Percentiles rank a stretch among this genome's conserved stretches.
phyloP scores from a whole-genome alignment of 768 basidiomycete species.

The Naganishia antarctica region DNA sequence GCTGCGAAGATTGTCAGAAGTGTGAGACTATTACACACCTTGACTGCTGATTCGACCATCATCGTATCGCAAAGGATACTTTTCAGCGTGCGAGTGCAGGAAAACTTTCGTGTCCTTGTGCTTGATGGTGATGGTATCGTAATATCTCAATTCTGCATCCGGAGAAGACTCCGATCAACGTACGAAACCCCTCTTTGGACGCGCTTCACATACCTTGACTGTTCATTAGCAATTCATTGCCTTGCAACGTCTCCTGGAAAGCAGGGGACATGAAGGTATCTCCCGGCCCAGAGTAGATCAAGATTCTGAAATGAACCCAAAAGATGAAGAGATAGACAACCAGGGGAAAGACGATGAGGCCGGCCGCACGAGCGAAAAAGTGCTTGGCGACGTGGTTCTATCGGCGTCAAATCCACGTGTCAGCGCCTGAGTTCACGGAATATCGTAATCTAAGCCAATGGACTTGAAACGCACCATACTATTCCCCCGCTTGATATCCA shows the following conservation, averaged over 20 bases:
- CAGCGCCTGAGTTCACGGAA: too few species aligned
- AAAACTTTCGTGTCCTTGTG: conserved; percentile 92
- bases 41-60: conserved; percentile 93
- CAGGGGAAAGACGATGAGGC: conserved; percentile 82
- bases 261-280: conserved; percentile 96
- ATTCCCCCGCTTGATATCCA: conserved; percentile 75
- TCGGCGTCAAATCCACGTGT: too few species aligned
- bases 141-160: conserved; percentile 82
- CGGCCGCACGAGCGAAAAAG: conserved; percentile 75
- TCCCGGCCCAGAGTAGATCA: conserved; percentile 82
- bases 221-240: conserved; percentile 85
- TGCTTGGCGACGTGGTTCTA: conserved; percentile 89
- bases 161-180: neutral
- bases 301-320: conserved; percentile 85
- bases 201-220: conserved; percentile 67
- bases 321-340: conserved; percentile 90
- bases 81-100: conserved; percentile 86
- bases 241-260: conserved; percentile 90
- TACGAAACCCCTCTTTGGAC: too few species aligned
- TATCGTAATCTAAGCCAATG: neutral
- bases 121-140: conserved; percentile 75
- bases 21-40: conserved; percentile 53
- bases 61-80: conserved; percentile 87
- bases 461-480: conserved; percentile 60
- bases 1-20: neutral